phyloP scores from a whole-genome alignment of 2,329 filamentous ascomycete genomes.

The Ceratocystis cubensis region DNA sequence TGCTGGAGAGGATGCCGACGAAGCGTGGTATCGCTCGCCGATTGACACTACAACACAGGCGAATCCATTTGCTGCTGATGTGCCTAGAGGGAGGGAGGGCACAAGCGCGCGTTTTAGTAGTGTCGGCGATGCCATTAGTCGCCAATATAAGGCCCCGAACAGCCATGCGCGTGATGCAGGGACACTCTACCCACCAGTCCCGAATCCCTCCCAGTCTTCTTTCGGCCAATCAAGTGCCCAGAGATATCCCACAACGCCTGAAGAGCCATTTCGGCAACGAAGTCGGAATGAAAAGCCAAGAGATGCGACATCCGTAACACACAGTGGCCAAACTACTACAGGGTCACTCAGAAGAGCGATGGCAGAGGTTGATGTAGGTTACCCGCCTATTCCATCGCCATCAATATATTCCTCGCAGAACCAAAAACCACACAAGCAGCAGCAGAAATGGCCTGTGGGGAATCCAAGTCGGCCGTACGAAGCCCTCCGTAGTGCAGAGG shows the following conservation, averaged over 20 bases:
- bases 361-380: slow-evolving; percentile 10
- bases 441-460: neutral
- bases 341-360: slow-evolving; percentile 6
- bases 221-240: neutral
- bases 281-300: neutral
- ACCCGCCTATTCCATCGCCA: slow-evolving; percentile 19
- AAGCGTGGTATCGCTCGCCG: slow-evolving; percentile 18
- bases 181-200: slow-evolving; percentile 1
- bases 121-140: neutral
- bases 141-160: neutral
- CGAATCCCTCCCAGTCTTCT: neutral
- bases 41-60: neutral
- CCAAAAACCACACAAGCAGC: neutral
- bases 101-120: neutral
- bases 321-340: neutral
- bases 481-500: slow-evolving; percentile 16
- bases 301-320: neutral
- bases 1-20: slow-evolving; percentile 10
- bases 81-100: neutral
- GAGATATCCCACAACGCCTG: too few species aligned
- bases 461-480: slow-evolving; percentile 11
- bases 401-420: slow-evolving; percentile 16
- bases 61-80: neutral
- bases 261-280: neutral
- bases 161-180: neutral